Evolutionary conservation across 1,139 yeast genomes (phyloP).

Genomic region (Yamadazyma aaseri): DNA sequence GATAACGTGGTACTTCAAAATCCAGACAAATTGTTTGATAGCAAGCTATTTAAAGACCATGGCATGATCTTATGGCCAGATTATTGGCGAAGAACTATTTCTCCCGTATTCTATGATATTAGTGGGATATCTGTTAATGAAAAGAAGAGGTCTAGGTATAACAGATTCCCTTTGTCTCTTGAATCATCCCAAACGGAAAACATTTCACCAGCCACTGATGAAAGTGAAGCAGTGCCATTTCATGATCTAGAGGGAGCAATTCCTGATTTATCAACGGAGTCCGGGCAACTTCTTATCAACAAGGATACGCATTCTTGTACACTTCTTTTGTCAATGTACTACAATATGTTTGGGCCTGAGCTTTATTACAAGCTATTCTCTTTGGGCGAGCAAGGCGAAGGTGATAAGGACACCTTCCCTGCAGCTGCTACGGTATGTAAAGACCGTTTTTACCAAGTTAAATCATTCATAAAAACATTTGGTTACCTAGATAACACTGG

Average conservation of each 20-base stretch:
- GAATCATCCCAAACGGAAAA: constrained; percentile 8
- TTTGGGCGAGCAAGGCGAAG: constrained; percentile 64
- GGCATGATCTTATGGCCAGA: constrained; percentile 82
- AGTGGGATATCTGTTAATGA: constrained; percentile 45
- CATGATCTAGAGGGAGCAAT: constrained; percentile 51
- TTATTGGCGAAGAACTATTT: constrained; percentile 72
- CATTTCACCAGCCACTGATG: constrained; percentile 5
- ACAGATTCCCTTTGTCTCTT: constrained; percentile 10
- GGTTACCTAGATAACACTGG: constrained; percentile 28
- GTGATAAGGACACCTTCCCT: constrained; percentile 65
- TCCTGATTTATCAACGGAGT: constrained; percentile 62
- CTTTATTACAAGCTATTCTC: constrained; percentile 55
- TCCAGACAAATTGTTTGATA: constrained; percentile 45
- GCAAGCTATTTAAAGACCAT: constrained; percentile 49
- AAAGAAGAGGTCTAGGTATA: constrained; percentile 19
- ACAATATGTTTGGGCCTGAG: constrained; percentile 59
- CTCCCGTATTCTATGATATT: constrained; percentile 64
- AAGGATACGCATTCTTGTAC: constrained; percentile 54
- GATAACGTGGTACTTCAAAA: constrained; percentile 36
- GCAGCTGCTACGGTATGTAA: constrained; percentile 50
- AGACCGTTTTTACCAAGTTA: constrained; percentile 53
- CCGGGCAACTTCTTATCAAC: constrained; percentile 62
- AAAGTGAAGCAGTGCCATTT: constrained; percentile 9
- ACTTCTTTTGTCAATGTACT: constrained; percentile 50
- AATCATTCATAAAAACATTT: constrained; percentile 28